Conservation (phyloP, 1,139 yeast species). For the Lodderomyces oxycetoniae region DNA sequence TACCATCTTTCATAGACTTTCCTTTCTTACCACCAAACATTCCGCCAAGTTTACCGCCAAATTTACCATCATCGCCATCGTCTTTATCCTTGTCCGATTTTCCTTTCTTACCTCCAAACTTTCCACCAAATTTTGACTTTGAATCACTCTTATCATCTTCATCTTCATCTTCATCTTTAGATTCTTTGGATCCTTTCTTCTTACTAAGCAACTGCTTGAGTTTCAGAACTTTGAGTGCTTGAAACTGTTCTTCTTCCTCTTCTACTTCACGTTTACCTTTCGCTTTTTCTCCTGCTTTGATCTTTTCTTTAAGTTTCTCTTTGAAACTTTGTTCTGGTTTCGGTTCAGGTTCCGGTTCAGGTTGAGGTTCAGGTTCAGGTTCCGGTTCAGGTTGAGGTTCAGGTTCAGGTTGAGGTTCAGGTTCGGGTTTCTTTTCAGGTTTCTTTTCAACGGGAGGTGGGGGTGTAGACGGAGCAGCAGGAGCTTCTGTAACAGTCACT, state of each 20-base stretch:
- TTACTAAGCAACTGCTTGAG: too few species aligned
- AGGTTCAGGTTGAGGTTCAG: conserved; percentile 11
- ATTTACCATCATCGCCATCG: conserved; percentile 1
- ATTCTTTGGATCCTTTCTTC: too few species aligned
- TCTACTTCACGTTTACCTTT: not conserved
- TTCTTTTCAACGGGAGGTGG: not conserved
- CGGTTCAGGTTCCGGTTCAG: conserved; percentile 17
- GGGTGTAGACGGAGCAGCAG: not conserved
- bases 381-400: conserved; percentile 17
- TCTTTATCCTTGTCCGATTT: conserved; percentile 5
- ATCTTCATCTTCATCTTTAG: conserved; percentile 4
- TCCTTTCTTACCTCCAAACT: conserved; percentile 6
- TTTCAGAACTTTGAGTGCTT: too few species aligned
- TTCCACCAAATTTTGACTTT: conserved; percentile 2
- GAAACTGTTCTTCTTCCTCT: not conserved
- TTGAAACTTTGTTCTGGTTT: conserved; percentile 10
- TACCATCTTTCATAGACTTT: conserved; percentile 5
- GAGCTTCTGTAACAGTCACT: too few species aligned
- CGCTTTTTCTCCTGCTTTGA: not conserved
- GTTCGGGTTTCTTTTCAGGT: conserved; percentile 7
- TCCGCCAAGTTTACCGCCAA: too few species aligned
- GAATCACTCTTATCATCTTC: conserved; percentile 4
- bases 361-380: conserved; percentile 11
- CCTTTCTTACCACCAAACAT: conserved; percentile 2
- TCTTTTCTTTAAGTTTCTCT: not conserved